phyloP scores from a whole-genome alignment of 75 land plant species.

The Azolla pinnata region DNA sequence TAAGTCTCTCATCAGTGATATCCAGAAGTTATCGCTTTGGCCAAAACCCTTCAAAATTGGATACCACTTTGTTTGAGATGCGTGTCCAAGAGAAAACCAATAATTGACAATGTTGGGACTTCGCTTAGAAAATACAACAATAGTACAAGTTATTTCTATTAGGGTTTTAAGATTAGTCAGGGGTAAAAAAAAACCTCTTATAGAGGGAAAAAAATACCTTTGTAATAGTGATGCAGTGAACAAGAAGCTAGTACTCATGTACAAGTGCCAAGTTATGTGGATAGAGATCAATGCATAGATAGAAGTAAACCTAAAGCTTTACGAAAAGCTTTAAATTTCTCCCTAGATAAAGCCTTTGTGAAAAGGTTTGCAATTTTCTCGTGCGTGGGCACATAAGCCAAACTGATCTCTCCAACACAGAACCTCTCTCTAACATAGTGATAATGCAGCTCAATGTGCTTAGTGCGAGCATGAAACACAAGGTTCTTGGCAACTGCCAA shows the following conservation, averaged over 20 bases:
- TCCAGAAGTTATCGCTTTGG: no score
- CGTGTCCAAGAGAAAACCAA: no score
- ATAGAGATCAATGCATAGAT: neutral
- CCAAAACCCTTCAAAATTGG: no score
- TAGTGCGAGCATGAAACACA: constrained; percentile 17
- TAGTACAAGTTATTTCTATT: no score
- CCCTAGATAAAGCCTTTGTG: neutral
- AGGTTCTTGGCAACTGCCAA: constrained; percentile 13
- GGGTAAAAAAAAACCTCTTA: no score
- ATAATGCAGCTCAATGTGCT: constrained; percentile 18
- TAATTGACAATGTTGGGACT: no score
- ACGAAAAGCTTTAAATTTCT: constrained; percentile 3
- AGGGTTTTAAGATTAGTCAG: no score
- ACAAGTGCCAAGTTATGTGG: neutral
- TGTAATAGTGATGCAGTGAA: constrained; percentile 4
- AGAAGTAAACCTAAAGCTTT: constrained; percentile 5
- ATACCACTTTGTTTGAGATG: no score
- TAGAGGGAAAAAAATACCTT: no score
- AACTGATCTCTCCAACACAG: constrained; percentile 4
- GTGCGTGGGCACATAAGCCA: neutral
- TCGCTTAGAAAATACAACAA: no score
- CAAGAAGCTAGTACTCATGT: neutral
- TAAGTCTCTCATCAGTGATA: no score
- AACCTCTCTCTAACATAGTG: constrained; percentile 5
- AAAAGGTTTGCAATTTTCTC: neutral